Evolutionary conservation across 805 yeast species (phyloP), one percentile per base, ranked within the genome.

Genomic region (Saccharomyces mikatae): DNA sequence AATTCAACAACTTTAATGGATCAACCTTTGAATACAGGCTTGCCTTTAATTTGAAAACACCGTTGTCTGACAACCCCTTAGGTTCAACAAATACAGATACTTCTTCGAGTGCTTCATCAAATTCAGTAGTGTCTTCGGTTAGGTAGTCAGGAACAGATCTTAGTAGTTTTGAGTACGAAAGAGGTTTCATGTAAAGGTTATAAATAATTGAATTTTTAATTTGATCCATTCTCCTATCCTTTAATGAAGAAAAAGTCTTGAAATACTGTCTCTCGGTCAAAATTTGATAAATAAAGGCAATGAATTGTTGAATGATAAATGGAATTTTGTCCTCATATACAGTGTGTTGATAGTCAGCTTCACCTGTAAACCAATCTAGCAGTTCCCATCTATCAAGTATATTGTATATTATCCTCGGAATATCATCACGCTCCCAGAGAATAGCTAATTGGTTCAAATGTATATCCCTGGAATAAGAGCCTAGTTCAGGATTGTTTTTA

Each of bases 221-320:
- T 26, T 66, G 58, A 1, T 60, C 54, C 26, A 60, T 51, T 46
- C 71, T 70, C 47, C 67, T 69, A 6, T 70, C 71, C 6, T 65
- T 66, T 1, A 58, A 47, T 3, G 63, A 54, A 2, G 73, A 64
- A 22, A 74, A 71, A 2, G 79, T 80, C 53, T 74, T 75, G 54
- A 89, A 77, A 51, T 79, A 79, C 2, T 80, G 68, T 56, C 95
- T 84, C 61, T 89, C 96, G 1, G 87, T 81, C 21, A 90, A 65
- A 9, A 89, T 59, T 50, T 82, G 81, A 56, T 89, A 86, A 55
- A 90, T 71, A 57, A 84, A 85, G 31, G 83, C 80, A 49, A 90
- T 64, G 58, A 89, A 84, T 61, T 89, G 96, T 63, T 91, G 97
- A 22, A 89, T 72, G 71, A 92, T 80, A 54, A 81, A 79, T 2